Percentiles rank a stretch among this genome's conserved stretches.
These are phyloP conservation scores for Elsinoe batatas DNA, from an alignment of 2,329 filamentous ascomycete species.

Conservation along the genomic window DNA sequence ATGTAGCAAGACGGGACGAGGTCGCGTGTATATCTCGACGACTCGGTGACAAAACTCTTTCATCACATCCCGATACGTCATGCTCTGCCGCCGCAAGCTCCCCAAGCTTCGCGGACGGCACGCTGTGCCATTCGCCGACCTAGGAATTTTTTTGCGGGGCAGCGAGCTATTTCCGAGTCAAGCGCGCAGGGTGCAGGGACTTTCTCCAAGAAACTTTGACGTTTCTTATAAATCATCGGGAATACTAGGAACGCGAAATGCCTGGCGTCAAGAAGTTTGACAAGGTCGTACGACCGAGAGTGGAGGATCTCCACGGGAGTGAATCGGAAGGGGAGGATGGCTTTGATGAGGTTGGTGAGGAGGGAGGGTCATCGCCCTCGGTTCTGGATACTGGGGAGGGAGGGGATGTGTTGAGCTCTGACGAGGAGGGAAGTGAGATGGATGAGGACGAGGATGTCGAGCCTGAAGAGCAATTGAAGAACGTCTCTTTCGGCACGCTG, in stretches of 20 bases:
- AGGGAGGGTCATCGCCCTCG: slow-evolving; percentile 31
- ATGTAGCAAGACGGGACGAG: too few relatives aligned
- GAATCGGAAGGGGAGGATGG: slow-evolving; percentile 16
- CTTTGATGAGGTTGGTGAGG: slow-evolving; percentile 25
- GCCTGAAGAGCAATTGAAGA: slow-evolving; percentile 39
- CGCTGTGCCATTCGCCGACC: too few relatives aligned
- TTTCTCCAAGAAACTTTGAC: neutral
- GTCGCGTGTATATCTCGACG: too few relatives aligned
- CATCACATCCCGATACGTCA: too few relatives aligned
- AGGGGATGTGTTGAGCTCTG: slow-evolving; percentile 16
- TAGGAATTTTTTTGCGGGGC: neutral
- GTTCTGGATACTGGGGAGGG: slow-evolving; percentile 31
- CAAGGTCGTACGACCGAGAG: neutral
- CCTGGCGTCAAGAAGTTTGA: slow-evolving; percentile 2
- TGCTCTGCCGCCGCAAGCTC: too few relatives aligned
- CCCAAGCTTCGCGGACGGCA: too few relatives aligned
- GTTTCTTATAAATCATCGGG: slow-evolving; percentile 1
- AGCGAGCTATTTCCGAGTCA: neutral
- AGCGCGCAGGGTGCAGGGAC: neutral
- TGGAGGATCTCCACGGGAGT: slow-evolving; percentile 15
- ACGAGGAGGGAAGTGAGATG: slow-evolving; percentile 21
- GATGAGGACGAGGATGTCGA: slow-evolving; percentile 27
- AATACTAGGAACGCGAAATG: slow-evolving; percentile 1
- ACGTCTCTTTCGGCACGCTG: slow-evolving; percentile 80
- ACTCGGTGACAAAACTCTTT: too few relatives aligned